These are phyloP conservation scores for Pythium graminicola DNA, from an alignment of 352 stramenopile species.

Conservation along the genomic window DNA sequence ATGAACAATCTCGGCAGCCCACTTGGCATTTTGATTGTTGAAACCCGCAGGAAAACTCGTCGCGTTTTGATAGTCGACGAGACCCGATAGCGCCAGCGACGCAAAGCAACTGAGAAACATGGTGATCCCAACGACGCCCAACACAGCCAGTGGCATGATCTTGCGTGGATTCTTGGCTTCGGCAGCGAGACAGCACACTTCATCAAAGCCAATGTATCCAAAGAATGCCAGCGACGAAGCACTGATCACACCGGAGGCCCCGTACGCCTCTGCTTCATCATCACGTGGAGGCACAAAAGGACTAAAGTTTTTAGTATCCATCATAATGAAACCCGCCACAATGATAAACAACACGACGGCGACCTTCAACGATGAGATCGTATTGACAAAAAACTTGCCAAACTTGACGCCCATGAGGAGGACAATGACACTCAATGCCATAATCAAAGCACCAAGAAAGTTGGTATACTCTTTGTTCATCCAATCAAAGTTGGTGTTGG, in stretches of 20 bases:
- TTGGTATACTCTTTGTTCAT: conserved; percentile 60
- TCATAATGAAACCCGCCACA: conserved; percentile 75
- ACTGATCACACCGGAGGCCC: conserved; percentile 39
- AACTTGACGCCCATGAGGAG: conserved; percentile 81
- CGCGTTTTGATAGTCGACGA: conserved; percentile 31
- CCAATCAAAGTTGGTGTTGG: conserved; percentile 35
- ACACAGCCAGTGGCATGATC: conserved; percentile 76
- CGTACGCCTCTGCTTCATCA: conserved; percentile 26
- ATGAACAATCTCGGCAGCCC: conserved; percentile 46
- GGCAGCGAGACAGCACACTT: conserved; percentile 88
- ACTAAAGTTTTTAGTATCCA: conserved; percentile 73
- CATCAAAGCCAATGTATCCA: conserved; percentile 94
- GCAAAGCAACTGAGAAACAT: conserved; percentile 70
- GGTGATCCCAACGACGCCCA: conserved; percentile 70
- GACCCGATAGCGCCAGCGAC: conserved; percentile 82
- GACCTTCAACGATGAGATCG: conserved; percentile 77
- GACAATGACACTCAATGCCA: conserved; percentile 58
- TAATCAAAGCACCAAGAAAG: conserved; percentile 58
- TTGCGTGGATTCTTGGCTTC: conserved; percentile 70
- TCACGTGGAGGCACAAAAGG: conserved; percentile 66
- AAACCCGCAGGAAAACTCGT: conserved; percentile 40
- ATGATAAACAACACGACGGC: conserved; percentile 91
- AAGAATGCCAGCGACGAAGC: conserved; percentile 85
- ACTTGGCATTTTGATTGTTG: conserved; percentile 30
- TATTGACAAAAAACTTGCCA: conserved; percentile 87